Conservation (phyloP, 306 rosid genomes). For the Ceratonia siliqua region DNA sequence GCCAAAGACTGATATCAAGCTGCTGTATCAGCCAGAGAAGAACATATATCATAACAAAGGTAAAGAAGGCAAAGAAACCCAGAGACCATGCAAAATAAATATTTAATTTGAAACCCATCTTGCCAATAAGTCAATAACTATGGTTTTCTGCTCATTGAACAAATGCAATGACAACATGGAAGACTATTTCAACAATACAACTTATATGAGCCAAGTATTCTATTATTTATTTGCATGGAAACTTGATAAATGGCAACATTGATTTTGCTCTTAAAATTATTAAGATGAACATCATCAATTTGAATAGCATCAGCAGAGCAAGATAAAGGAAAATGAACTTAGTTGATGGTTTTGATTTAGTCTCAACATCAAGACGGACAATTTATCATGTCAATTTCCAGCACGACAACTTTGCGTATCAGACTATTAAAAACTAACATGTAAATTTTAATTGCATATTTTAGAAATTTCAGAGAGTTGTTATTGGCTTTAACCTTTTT, state of each 20-base stretch:
- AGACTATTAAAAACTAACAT: background rate
- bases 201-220: background rate
- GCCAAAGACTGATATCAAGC: slow-evolving; percentile 4
- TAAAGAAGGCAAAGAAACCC: background rate
- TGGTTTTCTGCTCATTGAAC: background rate
- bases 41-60: background rate
- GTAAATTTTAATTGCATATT: too few relatives aligned
- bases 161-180: background rate
- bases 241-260: background rate
- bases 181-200: background rate
- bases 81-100: background rate
- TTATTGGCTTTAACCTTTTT: background rate
- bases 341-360: background rate
- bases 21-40: slow-evolving; percentile 11
- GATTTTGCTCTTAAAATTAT: background rate
- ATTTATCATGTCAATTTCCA: background rate
- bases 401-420: background rate
- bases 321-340: background rate
- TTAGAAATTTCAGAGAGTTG: background rate
- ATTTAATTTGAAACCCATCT: background rate
- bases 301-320: background rate
- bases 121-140: background rate
- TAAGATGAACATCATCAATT: background rate
- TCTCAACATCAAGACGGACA: background rate
- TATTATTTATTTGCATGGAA: background rate